These are phyloP conservation scores for Lantana camara DNA, from an alignment of 257 asterid genomes.

Conservation along the genomic window DNA sequence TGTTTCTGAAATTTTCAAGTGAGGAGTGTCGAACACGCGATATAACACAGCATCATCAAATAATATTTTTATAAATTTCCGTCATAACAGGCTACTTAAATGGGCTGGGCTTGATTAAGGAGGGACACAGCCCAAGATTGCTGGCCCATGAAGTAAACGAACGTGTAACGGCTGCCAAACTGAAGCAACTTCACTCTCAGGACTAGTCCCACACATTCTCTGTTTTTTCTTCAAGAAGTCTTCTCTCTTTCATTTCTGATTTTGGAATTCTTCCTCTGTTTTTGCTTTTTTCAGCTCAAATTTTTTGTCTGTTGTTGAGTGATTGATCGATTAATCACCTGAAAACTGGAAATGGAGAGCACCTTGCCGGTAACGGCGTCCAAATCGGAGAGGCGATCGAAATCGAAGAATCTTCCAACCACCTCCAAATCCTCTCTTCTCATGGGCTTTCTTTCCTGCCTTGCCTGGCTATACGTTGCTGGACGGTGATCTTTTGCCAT, in stretches of 20 bases:
- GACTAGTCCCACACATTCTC: not conserved
- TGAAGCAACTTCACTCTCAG: not conserved
- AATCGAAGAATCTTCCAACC: conserved; percentile 54
- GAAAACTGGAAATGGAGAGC: conserved; percentile 20
- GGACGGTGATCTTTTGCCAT: conserved; percentile 57
- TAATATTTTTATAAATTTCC: no score
- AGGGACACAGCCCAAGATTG: no score
- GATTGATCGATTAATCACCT: conserved; percentile 14
- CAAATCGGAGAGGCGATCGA: conserved; percentile 79
- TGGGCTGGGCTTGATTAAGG: not conserved
- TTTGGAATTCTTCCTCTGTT: not conserved
- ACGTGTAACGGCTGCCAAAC: conserved; percentile 23
- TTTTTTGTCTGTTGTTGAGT: not conserved
- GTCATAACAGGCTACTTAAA: not conserved
- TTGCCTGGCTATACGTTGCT: conserved; percentile 95
- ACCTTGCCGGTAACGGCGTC: conserved; percentile 59
- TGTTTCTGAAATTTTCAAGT: no score
- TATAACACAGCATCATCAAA: no score
- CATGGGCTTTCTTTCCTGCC: conserved; percentile 75
- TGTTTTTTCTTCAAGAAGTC: not conserved
- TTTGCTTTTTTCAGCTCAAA: no score
- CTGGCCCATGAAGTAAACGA: conserved; percentile 32
- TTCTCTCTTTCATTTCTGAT: not conserved
- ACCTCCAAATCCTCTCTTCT: conserved; percentile 72
- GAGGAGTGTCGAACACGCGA: no score